These are phyloP conservation scores for Yamagishiella unicocca DNA, from an alignment of 139 green algal species.

Conservation along the genomic window DNA sequence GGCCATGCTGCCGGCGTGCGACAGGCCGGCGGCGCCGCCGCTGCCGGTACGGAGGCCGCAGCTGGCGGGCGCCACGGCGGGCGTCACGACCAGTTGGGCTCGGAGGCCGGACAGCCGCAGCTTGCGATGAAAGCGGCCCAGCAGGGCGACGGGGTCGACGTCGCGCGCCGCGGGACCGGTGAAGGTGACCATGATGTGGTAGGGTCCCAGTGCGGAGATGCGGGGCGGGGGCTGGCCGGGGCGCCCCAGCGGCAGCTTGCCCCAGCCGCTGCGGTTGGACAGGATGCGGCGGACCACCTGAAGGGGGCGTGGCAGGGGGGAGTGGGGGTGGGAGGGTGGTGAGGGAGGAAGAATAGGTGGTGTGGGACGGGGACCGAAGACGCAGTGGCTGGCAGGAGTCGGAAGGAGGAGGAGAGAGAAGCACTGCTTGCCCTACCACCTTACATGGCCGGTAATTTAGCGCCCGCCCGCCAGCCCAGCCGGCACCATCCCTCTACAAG, in stretches of 20 bases:
- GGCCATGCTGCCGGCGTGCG: not conserved
- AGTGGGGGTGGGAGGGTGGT: too few relatives aligned
- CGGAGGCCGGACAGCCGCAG: conserved; percentile 65
- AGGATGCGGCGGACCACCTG: conserved; percentile 57
- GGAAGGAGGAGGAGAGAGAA: too few relatives aligned
- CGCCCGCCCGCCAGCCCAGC: too few relatives aligned
- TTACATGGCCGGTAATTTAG: too few relatives aligned
- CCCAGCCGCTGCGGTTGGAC: conserved; percentile 48
- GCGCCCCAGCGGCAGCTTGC: conserved; percentile 37
- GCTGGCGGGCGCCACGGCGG: not conserved
- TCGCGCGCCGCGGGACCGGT: not conserved
- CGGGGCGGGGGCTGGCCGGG: not conserved
- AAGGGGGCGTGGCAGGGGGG: too few relatives aligned
- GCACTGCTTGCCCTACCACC: too few relatives aligned
- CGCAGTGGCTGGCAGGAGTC: too few relatives aligned
- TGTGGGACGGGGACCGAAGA: too few relatives aligned
- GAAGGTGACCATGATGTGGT: conserved; percentile 45
- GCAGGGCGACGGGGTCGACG: conserved; percentile 4
- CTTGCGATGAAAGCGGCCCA: conserved; percentile 46
- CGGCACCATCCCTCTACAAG: not conserved
- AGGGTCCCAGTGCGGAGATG: conserved; percentile 22
- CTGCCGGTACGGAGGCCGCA: not conserved
- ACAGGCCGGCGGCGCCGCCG: not conserved
- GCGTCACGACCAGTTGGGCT: conserved; percentile 54
- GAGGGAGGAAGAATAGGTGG: too few relatives aligned